Conservation (phyloP, 2,329 filamentous ascomycete species). For the Fusarium virguliforme region DNA sequence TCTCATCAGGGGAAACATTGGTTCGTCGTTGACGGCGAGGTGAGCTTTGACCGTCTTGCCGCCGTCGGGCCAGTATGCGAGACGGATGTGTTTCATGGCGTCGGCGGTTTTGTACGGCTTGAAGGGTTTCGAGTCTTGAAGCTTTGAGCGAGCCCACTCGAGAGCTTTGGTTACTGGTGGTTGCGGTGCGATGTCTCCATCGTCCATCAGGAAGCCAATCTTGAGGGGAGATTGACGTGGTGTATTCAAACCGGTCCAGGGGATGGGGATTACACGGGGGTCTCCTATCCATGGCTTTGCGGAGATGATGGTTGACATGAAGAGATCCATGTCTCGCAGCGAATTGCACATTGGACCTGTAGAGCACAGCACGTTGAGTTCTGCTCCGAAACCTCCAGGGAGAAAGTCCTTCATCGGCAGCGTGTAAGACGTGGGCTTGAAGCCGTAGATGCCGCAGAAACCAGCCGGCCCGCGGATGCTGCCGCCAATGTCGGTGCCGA, state of each 20-base stretch:
- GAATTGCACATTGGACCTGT: slow-evolving; percentile 55
- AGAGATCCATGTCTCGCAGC: slow-evolving; percentile 56
- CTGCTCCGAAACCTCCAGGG: slow-evolving; percentile 44
- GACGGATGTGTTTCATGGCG: slow-evolving; percentile 34
- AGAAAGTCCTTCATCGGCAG: slow-evolving; percentile 52
- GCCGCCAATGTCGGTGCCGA: slow-evolving; percentile 60
- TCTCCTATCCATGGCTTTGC: slow-evolving; percentile 52
- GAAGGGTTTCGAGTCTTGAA: slow-evolving; percentile 25
- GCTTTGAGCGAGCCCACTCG: slow-evolving; percentile 51
- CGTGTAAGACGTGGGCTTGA: slow-evolving; percentile 44
- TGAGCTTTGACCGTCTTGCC: slow-evolving; percentile 35
- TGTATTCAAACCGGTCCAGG: slow-evolving; percentile 47
- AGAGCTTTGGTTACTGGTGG: slow-evolving; percentile 58
- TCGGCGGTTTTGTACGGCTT: slow-evolving; percentile 24
- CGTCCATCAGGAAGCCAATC: slow-evolving; percentile 61
- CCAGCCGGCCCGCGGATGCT: slow-evolving; percentile 53
- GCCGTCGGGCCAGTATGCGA: slow-evolving; percentile 49
- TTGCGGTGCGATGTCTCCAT: slow-evolving; percentile 58
- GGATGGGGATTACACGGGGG: slow-evolving; percentile 53
- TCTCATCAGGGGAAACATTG: slow-evolving; percentile 50
- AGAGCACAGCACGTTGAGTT: slow-evolving; percentile 56
- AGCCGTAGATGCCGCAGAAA: slow-evolving; percentile 52
- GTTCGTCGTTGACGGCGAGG: slow-evolving; percentile 49
- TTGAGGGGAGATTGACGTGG: slow-evolving; percentile 47
- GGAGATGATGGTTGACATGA: slow-evolving; percentile 50